These are phyloP conservation scores for Pichia nakasei DNA, from an alignment of 805 yeast species.

Conservation along the genomic window DNA sequence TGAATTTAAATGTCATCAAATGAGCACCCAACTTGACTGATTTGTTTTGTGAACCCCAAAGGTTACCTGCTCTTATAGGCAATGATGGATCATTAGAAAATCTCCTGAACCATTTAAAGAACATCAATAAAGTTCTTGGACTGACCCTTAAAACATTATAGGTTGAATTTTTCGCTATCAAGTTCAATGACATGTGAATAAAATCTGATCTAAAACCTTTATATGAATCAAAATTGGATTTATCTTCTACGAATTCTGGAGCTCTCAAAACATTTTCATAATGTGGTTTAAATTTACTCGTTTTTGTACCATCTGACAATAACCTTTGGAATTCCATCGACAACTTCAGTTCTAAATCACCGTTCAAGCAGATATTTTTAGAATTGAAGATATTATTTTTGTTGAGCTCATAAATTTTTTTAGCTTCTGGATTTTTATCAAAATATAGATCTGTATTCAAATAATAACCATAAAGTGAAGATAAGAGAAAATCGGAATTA, in stretches of 20 bases:
- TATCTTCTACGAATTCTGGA: slow-evolving; percentile 41
- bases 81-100: slow-evolving; percentile 69
- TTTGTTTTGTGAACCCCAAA: slow-evolving; percentile 50
- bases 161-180: slow-evolving; percentile 19
- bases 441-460: slow-evolving; percentile 13
- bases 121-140: slow-evolving; percentile 55
- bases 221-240: slow-evolving; percentile 66
- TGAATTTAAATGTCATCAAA: slow-evolving; percentile 66
- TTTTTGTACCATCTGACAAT: slow-evolving; percentile 25
- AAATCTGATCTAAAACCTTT: slow-evolving; percentile 68
- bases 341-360: slow-evolving; percentile 49
- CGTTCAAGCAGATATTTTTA: slow-evolving; percentile 46
- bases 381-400: slow-evolving; percentile 34
- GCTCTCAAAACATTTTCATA: slow-evolving; percentile 44
- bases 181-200: slow-evolving; percentile 61
- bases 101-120: slow-evolving; percentile 74
- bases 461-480: slow-evolving; percentile 21
- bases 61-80: slow-evolving; percentile 65
- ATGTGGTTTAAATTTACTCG: slow-evolving; percentile 44
- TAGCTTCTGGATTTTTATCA: slow-evolving; percentile 3
- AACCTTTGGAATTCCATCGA: slow-evolving; percentile 51
- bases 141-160: slow-evolving; percentile 68
- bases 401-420: slow-evolving; percentile 4
- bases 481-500: slow-evolving; percentile 7
- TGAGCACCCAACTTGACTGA: slow-evolving; percentile 68